phyloP scores from a whole-genome alignment of 2,329 filamentous ascomycete species.

The Ophiostoma fasciatum region DNA sequence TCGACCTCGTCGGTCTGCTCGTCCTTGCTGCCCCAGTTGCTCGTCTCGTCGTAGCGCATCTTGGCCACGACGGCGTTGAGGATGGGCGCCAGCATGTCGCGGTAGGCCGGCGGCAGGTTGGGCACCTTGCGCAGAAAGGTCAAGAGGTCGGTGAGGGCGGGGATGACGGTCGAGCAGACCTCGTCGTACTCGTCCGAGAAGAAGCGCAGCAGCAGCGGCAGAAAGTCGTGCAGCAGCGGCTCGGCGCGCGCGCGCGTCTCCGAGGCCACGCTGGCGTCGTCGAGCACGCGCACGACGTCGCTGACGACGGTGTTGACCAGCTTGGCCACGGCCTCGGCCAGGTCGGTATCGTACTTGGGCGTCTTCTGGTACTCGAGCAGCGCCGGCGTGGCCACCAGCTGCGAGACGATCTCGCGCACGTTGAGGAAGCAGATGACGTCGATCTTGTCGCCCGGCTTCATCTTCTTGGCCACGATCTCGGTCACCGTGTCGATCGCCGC shows the following conservation, averaged over 20 bases:
- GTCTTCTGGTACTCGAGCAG: conserved; percentile 67
- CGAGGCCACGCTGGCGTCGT: conserved; percentile 46
- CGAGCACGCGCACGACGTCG: conserved; percentile 77
- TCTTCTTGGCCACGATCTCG: conserved; percentile 95
- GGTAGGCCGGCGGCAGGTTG: conserved; percentile 57
- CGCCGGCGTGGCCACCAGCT: conserved; percentile 72
- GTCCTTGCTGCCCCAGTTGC: conserved; percentile 83
- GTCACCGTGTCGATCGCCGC: conserved; percentile 89
- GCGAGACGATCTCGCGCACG: conserved; percentile 67
- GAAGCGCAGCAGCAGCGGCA: conserved; percentile 79
- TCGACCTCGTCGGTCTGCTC: conserved; percentile 95
- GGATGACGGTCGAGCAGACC: conserved; percentile 90
- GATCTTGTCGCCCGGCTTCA: conserved; percentile 86
- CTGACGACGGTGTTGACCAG: conserved; percentile 81
- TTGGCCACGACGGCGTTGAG: conserved; percentile 86
- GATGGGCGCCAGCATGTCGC: conserved; percentile 73
- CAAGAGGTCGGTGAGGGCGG: conserved; percentile 80
- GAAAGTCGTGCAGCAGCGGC: conserved; percentile 65
- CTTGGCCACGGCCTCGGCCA: conserved; percentile 89
- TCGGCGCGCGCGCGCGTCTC: conserved; percentile 61
- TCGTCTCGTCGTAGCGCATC: conserved; percentile 95
- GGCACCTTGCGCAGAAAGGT: conserved; percentile 76
- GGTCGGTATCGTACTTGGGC: conserved; percentile 81
- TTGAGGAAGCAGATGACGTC: conserved; percentile 87
- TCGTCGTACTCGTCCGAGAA: conserved; percentile 98